Conservation (phyloP, 2,329 filamentous ascomycete genomes). For the Clarireedia homoeocarpa region DNA sequence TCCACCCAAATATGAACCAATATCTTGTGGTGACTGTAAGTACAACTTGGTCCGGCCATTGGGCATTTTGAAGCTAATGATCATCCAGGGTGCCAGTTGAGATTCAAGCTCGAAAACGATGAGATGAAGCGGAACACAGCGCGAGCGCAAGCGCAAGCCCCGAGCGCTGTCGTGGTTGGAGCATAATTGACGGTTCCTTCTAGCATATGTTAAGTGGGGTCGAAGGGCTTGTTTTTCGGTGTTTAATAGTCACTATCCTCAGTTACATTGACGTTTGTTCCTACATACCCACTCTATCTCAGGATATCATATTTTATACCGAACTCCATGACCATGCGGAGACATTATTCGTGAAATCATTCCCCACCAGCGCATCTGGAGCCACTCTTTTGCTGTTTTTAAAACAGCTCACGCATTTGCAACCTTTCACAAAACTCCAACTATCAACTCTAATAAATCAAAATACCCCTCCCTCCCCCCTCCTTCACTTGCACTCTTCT, state of each 20-base stretch:
- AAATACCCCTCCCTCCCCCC: conserved; percentile 48
- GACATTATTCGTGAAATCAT: background rate
- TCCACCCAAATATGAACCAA: conserved; percentile 42
- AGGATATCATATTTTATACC: background rate
- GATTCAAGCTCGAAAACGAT: conserved; percentile 24
- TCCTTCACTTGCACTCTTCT: conserved; percentile 46
- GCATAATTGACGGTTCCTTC: conserved; percentile 8
- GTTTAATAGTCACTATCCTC: background rate
- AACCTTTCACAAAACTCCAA: conserved; percentile 37
- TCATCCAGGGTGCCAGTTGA: conserved; percentile 26
- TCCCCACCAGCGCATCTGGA: background rate
- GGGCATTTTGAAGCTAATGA: background rate
- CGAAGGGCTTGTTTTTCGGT: background rate
- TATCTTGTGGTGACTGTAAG: conserved; percentile 41
- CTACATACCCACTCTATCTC: background rate
- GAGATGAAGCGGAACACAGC: conserved; percentile 19
- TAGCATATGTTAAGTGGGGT: background rate
- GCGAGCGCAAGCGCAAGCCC: conserved; percentile 16
- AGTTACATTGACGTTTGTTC: background rate
- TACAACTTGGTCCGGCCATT: background rate
- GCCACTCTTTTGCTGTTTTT: background rate
- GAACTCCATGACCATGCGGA: background rate
- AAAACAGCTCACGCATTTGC: background rate
- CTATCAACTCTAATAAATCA: conserved; percentile 55
- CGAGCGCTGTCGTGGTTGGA: conserved; percentile 22